A percentile compares a stretch with the other conserved stretches of the same genome.
These are phyloP conservation scores for Phytophthora tentaculata DNA, from an alignment of 352 stramenopile genomes.

Conservation along the genomic window DNA sequence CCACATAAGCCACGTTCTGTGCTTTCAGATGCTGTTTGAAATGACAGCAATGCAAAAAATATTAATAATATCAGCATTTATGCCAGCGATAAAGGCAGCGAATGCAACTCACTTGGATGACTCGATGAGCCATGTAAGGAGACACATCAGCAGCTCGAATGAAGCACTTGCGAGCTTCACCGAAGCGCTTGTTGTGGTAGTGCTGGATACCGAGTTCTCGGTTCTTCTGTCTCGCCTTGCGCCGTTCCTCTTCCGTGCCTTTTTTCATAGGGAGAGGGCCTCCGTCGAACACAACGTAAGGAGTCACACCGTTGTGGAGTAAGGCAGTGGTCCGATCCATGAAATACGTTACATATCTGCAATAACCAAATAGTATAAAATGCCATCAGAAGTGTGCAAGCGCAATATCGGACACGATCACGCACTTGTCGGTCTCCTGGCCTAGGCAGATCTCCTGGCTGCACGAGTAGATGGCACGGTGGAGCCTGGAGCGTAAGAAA, in stretches of 20 bases:
- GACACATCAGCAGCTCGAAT: slow-evolving; percentile 76
- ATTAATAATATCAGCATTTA: slow-evolving; percentile 5
- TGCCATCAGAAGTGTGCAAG: not conserved
- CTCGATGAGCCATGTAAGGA: slow-evolving; percentile 79
- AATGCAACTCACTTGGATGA: slow-evolving; percentile 62
- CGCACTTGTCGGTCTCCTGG: slow-evolving; percentile 74
- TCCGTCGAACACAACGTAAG: slow-evolving; percentile 85
- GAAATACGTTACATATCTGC: slow-evolving; percentile 83
- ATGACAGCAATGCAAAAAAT: slow-evolving; percentile 4
- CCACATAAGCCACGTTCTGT: slow-evolving; percentile 88
- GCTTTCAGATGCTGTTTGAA: slow-evolving; percentile 54
- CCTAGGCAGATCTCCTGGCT: slow-evolving; percentile 77
- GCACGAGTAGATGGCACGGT: slow-evolving; percentile 79
- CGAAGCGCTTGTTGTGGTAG: slow-evolving; percentile 60
- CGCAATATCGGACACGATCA: not conserved
- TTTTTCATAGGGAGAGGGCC: slow-evolving; percentile 81
- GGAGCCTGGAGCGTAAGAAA: slow-evolving; percentile 53
- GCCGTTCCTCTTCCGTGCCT: slow-evolving; percentile 73
- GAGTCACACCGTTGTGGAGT: slow-evolving; percentile 60
- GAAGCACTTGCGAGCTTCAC: slow-evolving; percentile 76
- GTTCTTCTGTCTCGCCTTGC: slow-evolving; percentile 74
- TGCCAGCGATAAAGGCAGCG: not conserved
- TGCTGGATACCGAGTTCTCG: slow-evolving; percentile 64
- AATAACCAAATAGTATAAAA: slow-evolving; percentile 10
- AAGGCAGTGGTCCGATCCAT: slow-evolving; percentile 65